Evolutionary conservation across 2,329 filamentous ascomycete genomes (phyloP), one percentile per base, ranked within the genome.

Genomic region (Fusarium tupiense): DNA sequence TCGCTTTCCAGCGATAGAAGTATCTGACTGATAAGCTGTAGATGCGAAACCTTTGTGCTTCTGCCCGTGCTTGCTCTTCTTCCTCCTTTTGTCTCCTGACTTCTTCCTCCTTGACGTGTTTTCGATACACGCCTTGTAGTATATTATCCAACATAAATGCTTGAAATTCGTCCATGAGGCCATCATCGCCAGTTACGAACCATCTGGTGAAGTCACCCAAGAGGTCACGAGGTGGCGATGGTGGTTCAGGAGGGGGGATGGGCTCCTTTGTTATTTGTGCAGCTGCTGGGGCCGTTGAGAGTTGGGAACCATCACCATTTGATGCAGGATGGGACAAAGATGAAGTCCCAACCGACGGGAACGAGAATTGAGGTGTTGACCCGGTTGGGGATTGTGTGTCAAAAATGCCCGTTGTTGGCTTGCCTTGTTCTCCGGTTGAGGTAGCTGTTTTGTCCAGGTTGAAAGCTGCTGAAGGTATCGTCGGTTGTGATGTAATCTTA

Each of bases 1-100:
- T 84, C 20, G 86, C 79, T 56, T 85, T 86, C 89, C 89, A 91
- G 24, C 83, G 83, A 73, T 90, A 90, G 68, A 90, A 90, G 78
- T 84, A 91, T 54, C 86, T 89, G 67, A 90, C 81, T 19, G 83
- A 81, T 37, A 91, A 81, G 62, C 83, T 89, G 76, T 88, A 86
- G 8, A 73, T 76, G 43, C 86, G 84, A 72, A 87, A 89, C n/a
- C 82, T 79, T 22, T 83, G 82, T 20, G 88, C 88, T 61, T 87
- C 81, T 6, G 83, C 84, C 79, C 87, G 50, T 76, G 86, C 76
- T 70, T 78, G 75, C 24, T 85, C 84, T 46, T 89, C 87, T 73
- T 89, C 87, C 64, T 88, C 87, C 53, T 80, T 83, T 26, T 78
- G 81, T 54, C 76, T 82, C 44, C 83, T 83, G 62, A 86, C 85